phyloP scores from a whole-genome alignment of 2,329 filamentous ascomycete species.

The Colletotrichum phormii region DNA sequence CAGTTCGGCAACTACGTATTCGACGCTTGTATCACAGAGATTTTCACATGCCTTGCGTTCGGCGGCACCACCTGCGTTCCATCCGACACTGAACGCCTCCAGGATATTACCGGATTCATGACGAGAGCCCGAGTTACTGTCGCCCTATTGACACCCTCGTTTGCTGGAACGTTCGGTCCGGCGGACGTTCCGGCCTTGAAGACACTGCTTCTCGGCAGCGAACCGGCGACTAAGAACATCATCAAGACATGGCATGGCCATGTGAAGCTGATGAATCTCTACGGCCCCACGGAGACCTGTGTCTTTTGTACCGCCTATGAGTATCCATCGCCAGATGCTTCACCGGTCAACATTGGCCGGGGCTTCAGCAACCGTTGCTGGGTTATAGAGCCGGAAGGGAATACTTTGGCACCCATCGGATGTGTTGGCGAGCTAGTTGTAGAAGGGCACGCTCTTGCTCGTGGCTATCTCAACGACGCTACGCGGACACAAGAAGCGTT shows the following conservation, averaged over 20 bases:
- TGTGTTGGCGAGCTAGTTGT: constrained; percentile 32
- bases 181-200: not conserved
- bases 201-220: constrained; percentile 11
- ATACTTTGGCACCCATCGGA: constrained; percentile 37
- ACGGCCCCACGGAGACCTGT: constrained; percentile 21
- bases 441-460: constrained; percentile 5
- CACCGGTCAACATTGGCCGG: constrained; percentile 38
- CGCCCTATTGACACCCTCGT: constrained; percentile 26
- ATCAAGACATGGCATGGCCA: constrained; percentile 11
- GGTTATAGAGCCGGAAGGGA: constrained; percentile 37
- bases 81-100: constrained; percentile 25
- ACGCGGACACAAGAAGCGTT: constrained; percentile 41
- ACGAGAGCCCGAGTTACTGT: not conserved
- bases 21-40: constrained; percentile 63
- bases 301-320: constrained; percentile 24
- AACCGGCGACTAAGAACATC: constrained; percentile 8
- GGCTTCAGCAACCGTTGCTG: constrained; percentile 35
- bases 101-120: constrained; percentile 38
- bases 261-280: constrained; percentile 8
- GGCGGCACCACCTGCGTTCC: constrained; percentile 62
- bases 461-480: constrained; percentile 32
- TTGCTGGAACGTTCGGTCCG: constrained; percentile 18
- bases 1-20: constrained; percentile 66
- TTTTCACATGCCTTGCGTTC: constrained; percentile 61
- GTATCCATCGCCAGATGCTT: not conserved